Base-by-base conservation (phyloP, 2,329 filamentous ascomycete genomes). In the Lachnellula willkommii region DNA sequence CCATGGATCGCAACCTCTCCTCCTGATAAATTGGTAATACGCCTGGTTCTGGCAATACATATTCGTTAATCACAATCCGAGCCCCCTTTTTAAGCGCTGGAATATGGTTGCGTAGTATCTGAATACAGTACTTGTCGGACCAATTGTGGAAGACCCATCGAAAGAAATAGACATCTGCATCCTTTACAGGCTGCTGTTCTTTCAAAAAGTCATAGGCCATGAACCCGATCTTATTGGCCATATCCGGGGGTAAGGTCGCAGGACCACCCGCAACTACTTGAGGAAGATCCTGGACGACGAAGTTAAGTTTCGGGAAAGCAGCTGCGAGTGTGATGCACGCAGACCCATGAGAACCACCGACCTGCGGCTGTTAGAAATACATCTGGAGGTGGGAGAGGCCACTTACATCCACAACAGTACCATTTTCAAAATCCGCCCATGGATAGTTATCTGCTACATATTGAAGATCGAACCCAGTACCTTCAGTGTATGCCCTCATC, bases 181-280 rank as follows among this genome's bases (percentile, higher is more conserved):
- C 17, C 12, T 39, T 40, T 12, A 59, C 24, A 2, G 52, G 52
- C 17, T 57, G 54, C 48, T 52, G 47, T 11, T 70, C 69, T 7
- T 65, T 63, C 60, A 79, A 75, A 60, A 79, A 74, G 61, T 77
- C 71, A 64, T 79, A 73, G 4, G 61, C 68, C 57, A 69, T 66
- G 64, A 69, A 65, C 3, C 50, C n/a, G 11, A 71, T 58, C 24
- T 61, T 62, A 12, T 40, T 32, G 12, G 48, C 49, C 8, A 67
- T 39, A 1, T 60, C 56, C 5, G 35, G 20, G 2, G 63, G 56
- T 1, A 60, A 24, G 4, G 46, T 54, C 14, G 40, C 40, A 1
- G 22, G 28, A 8, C 36, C 55, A 61, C 1, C 64, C 64, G 42
- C 63, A 9, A 61, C 32, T 55, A 35, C 68, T 63, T 71, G 70